Evolutionary conservation across 2,329 filamentous ascomycete genomes (phyloP).

Genomic region (Dactylellina cionopaga): DNA sequence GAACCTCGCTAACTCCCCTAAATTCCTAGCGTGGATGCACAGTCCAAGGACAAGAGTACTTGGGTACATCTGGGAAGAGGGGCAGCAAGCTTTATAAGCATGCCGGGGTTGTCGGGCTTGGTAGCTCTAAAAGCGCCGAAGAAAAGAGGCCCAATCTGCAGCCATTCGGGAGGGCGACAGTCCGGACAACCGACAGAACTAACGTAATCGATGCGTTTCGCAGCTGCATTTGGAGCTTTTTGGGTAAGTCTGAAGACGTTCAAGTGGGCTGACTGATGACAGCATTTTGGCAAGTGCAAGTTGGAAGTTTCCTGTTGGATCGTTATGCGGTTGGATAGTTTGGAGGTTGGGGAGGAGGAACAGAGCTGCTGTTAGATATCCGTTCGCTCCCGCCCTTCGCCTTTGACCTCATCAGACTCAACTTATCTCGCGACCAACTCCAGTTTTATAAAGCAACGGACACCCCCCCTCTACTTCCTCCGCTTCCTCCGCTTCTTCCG

Average conservation of each 20-base stretch:
- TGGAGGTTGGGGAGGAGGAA: not conserved
- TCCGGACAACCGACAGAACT: slow-evolving; percentile 1
- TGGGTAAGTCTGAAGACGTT: not conserved
- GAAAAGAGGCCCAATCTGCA: too few species aligned
- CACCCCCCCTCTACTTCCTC: not conserved
- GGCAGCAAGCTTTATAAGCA: slow-evolving; percentile 21
- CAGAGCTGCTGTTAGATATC: not conserved
- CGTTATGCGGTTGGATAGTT: too few species aligned
- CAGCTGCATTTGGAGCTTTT: not conserved
- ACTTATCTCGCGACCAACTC: too few species aligned
- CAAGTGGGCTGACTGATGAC: not conserved
- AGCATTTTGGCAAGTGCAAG: too few species aligned
- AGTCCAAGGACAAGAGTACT: too few species aligned
- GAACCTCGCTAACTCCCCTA: too few species aligned
- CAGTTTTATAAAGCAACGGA: too few species aligned
- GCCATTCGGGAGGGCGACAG: slow-evolving; percentile 17
- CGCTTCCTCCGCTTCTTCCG: not conserved
- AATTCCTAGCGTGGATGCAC: too few species aligned
- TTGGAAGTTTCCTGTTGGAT: not conserved
- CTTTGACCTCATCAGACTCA: too few species aligned
- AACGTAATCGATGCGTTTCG: too few species aligned
- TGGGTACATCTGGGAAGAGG: not conserved
- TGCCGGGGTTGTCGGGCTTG: not conserved
- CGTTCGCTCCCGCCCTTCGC: slow-evolving; percentile 25
- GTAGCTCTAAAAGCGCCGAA: too few species aligned